phyloP scores from a whole-genome alignment of 768 basidiomycete genomes.

The Hemileccinum rubropunctum region DNA sequence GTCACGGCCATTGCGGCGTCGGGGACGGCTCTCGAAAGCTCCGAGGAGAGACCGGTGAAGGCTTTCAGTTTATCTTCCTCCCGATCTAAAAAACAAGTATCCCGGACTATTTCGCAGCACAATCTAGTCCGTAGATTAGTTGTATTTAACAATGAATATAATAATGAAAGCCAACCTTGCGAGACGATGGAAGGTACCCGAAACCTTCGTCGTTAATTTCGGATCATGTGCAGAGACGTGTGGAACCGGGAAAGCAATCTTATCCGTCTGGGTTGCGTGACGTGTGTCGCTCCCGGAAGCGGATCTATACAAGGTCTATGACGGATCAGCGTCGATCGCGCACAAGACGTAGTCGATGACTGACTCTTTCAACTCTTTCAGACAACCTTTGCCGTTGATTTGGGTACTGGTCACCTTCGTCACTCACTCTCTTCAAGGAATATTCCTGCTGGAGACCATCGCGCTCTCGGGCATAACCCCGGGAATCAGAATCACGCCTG shows the following conservation, averaged over 20 bases:
- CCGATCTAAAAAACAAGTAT: slow-evolving; percentile 39
- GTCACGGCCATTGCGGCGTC: slow-evolving; percentile 42
- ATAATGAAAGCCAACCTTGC: slow-evolving; percentile 28
- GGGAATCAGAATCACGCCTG: slow-evolving; percentile 23
- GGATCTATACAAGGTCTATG: slow-evolving; percentile 14
- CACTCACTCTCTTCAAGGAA: slow-evolving; percentile 26
- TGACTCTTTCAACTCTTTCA: slow-evolving; percentile 30
- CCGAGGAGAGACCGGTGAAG: slow-evolving; percentile 47
- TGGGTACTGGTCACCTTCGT: slow-evolving; percentile 23
- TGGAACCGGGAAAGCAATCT: not conserved
- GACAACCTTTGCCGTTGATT: slow-evolving; percentile 26
- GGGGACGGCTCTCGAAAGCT: slow-evolving; percentile 44
- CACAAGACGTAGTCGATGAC: slow-evolving; percentile 8
- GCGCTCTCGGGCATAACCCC: slow-evolving; percentile 21
- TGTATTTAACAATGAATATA: slow-evolving; percentile 2
- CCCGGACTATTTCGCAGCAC: slow-evolving; percentile 44
- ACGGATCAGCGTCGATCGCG: slow-evolving; percentile 9
- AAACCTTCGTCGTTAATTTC: slow-evolving; percentile 10
- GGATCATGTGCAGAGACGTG: not conserved
- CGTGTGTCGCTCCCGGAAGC: slow-evolving; percentile 1
- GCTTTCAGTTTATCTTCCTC: slow-evolving; percentile 49
- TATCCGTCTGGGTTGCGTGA: slow-evolving; percentile 8
- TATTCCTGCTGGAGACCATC: slow-evolving; percentile 11
- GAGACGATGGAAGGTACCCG: slow-evolving; percentile 39
- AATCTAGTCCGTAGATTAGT: slow-evolving; percentile 34